These are phyloP conservation scores for Hygrophorus pudorinus DNA, from an alignment of 768 basidiomycete genomes.

Conservation along the genomic window DNA sequence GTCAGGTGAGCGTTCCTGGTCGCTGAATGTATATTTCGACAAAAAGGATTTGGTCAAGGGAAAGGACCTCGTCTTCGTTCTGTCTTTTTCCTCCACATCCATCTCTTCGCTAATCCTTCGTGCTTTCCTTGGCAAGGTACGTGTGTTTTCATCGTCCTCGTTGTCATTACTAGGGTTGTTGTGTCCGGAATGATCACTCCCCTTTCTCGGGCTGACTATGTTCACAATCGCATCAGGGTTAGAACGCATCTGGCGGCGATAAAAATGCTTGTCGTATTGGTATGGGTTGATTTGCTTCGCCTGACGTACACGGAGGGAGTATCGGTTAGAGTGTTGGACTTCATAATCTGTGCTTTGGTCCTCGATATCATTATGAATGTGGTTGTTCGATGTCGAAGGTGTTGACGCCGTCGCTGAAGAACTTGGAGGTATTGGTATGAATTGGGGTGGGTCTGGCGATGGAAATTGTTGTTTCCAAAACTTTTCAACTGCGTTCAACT, in stretches of 20 bases:
- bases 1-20: too few relatives aligned
- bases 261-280: constrained; percentile 40
- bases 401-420: neutral
- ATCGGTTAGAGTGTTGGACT: constrained; percentile 23
- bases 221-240: constrained; percentile 66
- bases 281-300: constrained; percentile 55
- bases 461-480: constrained; percentile 6
- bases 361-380: constrained; percentile 3
- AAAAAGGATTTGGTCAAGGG: too few relatives aligned
- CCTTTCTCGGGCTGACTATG: constrained; percentile 12
- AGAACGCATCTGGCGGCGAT: constrained; percentile 38
- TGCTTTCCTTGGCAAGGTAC: constrained; percentile 23
- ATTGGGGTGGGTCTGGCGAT: neutral
- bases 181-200: constrained; percentile 13
- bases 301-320: constrained; percentile 46
- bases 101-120: constrained; percentile 9
- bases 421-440: neutral
- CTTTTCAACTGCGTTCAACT: constrained; percentile 17
- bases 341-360: neutral
- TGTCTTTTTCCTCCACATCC: neutral
- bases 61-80: neutral
- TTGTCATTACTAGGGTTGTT: constrained; percentile 32
- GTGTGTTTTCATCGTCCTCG: constrained; percentile 23
- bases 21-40: too few relatives aligned
- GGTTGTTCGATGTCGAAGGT: neutral